Conservation (phyloP, 2,329 filamentous ascomycete species). For the Eutypa lata region DNA sequence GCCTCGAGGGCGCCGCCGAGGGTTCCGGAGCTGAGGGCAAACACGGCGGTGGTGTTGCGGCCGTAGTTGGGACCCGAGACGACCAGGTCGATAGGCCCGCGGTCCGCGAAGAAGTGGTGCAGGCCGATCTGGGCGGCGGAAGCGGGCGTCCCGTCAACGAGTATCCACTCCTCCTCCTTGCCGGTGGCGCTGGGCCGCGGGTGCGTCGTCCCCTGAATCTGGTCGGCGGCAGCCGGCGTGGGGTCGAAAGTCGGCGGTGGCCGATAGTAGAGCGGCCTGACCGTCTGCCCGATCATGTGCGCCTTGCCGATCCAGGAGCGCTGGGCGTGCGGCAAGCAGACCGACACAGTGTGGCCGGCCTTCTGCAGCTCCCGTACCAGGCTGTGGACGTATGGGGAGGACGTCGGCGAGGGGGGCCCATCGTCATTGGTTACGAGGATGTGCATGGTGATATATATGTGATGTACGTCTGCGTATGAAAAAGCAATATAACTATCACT, state of each 20-base stretch:
- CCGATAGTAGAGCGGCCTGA: conserved; percentile 82
- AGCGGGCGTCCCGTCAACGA: conserved; percentile 78
- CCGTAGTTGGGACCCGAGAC: conserved; percentile 82
- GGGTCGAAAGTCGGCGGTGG: conserved; percentile 38
- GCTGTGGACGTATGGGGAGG: conserved; percentile 77
- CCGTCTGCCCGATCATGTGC: conserved; percentile 86
- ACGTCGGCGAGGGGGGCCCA: conserved; percentile 73
- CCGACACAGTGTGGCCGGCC: conserved; percentile 82
- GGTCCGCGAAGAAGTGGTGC: conserved; percentile 73
- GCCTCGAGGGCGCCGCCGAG: conserved; percentile 76
- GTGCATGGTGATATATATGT: conserved; percentile 45
- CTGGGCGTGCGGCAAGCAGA: conserved; percentile 86
- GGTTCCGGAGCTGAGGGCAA: conserved; percentile 74
- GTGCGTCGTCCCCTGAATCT: conserved; percentile 63
- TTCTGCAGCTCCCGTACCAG: conserved; percentile 67
- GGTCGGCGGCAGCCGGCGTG: conserved; percentile 37
- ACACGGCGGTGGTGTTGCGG: conserved; percentile 76
- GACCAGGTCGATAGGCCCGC: conserved; percentile 71
- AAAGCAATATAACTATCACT: too few relatives aligned
- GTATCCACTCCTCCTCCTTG: conserved; percentile 71
- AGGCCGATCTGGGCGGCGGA: conserved; percentile 80
- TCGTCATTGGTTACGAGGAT: conserved; percentile 75
- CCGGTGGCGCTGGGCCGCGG: conserved; percentile 41
- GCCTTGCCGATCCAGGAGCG: conserved; percentile 98
- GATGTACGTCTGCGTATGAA: neutral